Evolutionary conservation across 2,329 filamentous ascomycete species (phyloP), one percentile per base, ranked within the genome.

Genomic region (Penicillium italicum): DNA sequence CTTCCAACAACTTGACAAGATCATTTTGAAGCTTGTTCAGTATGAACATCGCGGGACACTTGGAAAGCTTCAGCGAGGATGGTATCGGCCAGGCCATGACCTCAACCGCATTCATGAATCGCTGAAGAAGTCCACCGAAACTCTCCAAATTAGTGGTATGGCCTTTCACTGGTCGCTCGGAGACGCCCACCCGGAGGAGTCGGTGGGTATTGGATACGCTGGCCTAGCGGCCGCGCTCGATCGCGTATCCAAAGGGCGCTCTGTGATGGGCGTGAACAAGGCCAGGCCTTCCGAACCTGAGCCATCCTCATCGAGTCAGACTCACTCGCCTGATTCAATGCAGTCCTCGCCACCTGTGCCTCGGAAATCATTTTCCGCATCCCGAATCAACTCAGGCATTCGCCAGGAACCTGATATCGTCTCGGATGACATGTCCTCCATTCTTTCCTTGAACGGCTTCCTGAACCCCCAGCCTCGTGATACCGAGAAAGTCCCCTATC

Each of bases 151-250:
- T 77, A 86, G 83, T 65, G 81, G 84, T 0, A 78, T 87, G 43
- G 83, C 87, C 63, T 88, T 88, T 69, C 81, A 86, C 61, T 88
- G 85, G 84, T 83, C 81, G 20, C 74, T 88, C 4, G 84, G 84
- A 9, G 78, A 78, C 30, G 77, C 78, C 20, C 82, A 80, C 66
- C 80, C 82, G 16, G 84, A 87, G 61, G 80, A 80, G 16, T 79
- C 83, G 12, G 79, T 83, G 40, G 84, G 85, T 18, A 86, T 87
- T 43, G 86, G 86, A 41, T 89, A 87, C 65, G 85, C 85, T 1
- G 85, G 85, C 5, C 77, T 89, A 8, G 82, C 83, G 1, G 85
- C 85, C 10, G 85, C 85, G 3, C 77, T 89, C 11, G 82, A 86
- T 42, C 77, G 80, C 53, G 72, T 66, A 31, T 56, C 62, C 9